Evolutionary conservation across 2,329 filamentous ascomycete species (phyloP).

Genomic region (Acrodontium crateriforme): DNA sequence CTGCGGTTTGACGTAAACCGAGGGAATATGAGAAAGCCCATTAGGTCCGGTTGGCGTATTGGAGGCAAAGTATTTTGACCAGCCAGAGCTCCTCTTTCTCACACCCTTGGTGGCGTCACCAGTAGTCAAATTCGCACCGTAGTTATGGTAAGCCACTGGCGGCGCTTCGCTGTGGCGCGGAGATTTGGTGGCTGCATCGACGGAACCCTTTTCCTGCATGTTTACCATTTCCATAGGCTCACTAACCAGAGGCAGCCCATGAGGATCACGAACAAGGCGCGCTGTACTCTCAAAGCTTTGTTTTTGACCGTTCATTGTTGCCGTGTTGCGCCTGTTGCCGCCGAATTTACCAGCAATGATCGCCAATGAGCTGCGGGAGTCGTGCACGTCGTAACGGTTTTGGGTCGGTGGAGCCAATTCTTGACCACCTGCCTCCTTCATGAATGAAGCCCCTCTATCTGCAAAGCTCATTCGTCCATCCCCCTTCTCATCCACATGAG

Average conservation of each 20-base stretch:
- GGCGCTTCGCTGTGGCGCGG: slow-evolving; percentile 10
- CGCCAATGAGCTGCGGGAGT: slow-evolving; percentile 28
- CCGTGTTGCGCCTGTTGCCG: slow-evolving; percentile 35
- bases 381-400: slow-evolving; percentile 4
- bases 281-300: slow-evolving; percentile 46
- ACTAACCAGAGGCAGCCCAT: slow-evolving; percentile 27
- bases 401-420: slow-evolving; percentile 9
- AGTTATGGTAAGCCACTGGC: slow-evolving; percentile 1
- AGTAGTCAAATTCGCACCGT: slow-evolving; percentile 1
- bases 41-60: slow-evolving; percentile 24
- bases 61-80: slow-evolving; percentile 24
- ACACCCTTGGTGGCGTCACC: slow-evolving; percentile 5
- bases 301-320: slow-evolving; percentile 26
- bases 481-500: slow-evolving; percentile 29
- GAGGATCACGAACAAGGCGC: slow-evolving; percentile 45
- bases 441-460: slow-evolving; percentile 38
- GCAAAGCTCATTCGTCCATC: slow-evolving; percentile 33
- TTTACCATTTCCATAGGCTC: slow-evolving; percentile 32
- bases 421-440: slow-evolving; percentile 35
- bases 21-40: slow-evolving; percentile 19
- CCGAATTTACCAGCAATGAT: slow-evolving; percentile 43
- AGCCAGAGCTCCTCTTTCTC: slow-evolving; percentile 37
- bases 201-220: slow-evolving; percentile 27
- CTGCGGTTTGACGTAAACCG: slow-evolving; percentile 22
- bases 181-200: no score